phyloP scores from a whole-genome alignment of 1,284 basidiomycete genomes.

The Microbotryum lychnidis-dioicae region DNA sequence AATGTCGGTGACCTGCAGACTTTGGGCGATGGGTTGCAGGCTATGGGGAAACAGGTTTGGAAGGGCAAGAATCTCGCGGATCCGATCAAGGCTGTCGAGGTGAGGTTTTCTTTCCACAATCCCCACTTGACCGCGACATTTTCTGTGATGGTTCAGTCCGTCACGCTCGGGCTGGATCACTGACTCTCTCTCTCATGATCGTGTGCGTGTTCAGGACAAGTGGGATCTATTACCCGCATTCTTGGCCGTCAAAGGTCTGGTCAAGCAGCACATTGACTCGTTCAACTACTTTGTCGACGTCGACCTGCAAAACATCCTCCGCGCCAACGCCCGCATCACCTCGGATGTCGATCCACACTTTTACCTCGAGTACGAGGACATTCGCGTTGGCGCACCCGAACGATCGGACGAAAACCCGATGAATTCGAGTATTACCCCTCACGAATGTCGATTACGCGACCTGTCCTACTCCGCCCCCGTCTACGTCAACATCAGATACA shows the following conservation, averaged over 20 bases:
- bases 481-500: slow-evolving; percentile 91
- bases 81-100: slow-evolving; percentile 48
- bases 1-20: slow-evolving; percentile 18
- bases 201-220: slow-evolving; percentile 62
- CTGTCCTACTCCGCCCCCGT: slow-evolving; percentile 93
- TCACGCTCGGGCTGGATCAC: too few species aligned
- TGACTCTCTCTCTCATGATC: too few species aligned
- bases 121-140: not conserved
- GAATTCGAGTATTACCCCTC: slow-evolving; percentile 82
- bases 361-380: slow-evolving; percentile 95
- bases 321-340: slow-evolving; percentile 83
- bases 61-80: slow-evolving; percentile 43
- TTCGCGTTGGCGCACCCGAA: slow-evolving; percentile 82
- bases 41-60: slow-evolving; percentile 38
- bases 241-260: slow-evolving; percentile 91
- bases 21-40: slow-evolving; percentile 20
- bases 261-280: slow-evolving; percentile 98
- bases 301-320: slow-evolving; percentile 93
- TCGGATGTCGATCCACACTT: slow-evolving; percentile 97
- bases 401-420: slow-evolving; percentile 73
- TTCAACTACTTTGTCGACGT: slow-evolving; percentile 99
- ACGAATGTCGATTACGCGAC: slow-evolving; percentile 94
- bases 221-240: slow-evolving; percentile 93
- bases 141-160: not conserved
- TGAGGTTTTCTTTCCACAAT: slow-evolving; percentile 30